Conservation (phyloP, 2,329 filamentous ascomycete genomes). For the Akanthomyces muscarius region DNA sequence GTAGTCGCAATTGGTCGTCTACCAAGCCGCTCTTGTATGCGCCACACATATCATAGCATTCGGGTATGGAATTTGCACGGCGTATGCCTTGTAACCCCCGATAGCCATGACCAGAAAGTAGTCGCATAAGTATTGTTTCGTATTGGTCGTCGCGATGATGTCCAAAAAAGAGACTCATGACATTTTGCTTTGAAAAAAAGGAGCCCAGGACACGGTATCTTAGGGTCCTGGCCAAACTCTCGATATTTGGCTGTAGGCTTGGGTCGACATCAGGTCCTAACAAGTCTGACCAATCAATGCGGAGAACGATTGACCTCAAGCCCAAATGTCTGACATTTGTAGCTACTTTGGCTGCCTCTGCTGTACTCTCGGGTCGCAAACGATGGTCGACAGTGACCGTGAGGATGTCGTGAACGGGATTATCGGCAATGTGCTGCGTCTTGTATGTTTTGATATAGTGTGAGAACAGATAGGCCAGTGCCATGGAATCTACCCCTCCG, state of each 20-base stretch:
- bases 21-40: constrained; percentile 62
- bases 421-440: constrained; percentile 41
- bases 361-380: constrained; percentile 47
- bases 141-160: constrained; percentile 91
- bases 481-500: constrained; percentile 98
- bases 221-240: constrained; percentile 68
- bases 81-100: constrained; percentile 71
- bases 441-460: constrained; percentile 35
- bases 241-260: constrained; percentile 57
- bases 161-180: constrained; percentile 66
- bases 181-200: constrained; percentile 48
- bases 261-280: constrained; percentile 30
- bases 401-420: constrained; percentile 38
- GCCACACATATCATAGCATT: constrained; percentile 72
- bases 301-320: constrained; percentile 24
- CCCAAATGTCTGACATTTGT: constrained; percentile 37
- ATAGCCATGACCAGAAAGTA: constrained; percentile 63
- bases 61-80: constrained; percentile 66
- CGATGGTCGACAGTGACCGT: constrained; percentile 56
- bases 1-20: constrained; percentile 39
- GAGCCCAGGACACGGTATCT: constrained; percentile 69
- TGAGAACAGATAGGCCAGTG: constrained; percentile 71
- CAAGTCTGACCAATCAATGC: constrained; percentile 45
- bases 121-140: constrained; percentile 80
- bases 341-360: constrained; percentile 49